Conservation (phyloP, 805 yeast genomes). For the Saccharomycopsis babjevae region DNA sequence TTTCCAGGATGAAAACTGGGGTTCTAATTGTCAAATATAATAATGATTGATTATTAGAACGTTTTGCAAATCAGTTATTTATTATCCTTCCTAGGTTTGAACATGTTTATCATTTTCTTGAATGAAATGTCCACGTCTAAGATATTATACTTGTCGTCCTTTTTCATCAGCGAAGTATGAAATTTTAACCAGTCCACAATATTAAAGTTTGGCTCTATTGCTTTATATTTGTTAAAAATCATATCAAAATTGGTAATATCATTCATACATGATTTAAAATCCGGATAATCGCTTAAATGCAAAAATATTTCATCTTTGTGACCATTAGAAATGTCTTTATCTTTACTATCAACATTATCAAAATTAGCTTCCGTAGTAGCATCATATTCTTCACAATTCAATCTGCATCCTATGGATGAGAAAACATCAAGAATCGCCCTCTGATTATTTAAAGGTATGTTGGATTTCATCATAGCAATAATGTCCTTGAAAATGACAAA, state of each 20-base stretch:
- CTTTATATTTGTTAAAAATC: not conserved
- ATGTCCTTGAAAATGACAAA: not conserved
- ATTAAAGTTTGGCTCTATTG: not conserved
- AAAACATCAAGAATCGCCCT: not conserved
- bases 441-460: not conserved
- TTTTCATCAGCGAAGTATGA: not conserved
- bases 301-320: not conserved
- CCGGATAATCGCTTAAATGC: not conserved
- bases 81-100: not conserved
- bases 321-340: not conserved
- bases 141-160: not conserved
- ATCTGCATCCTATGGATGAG: not conserved
- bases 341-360: not conserved
- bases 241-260: not conserved
- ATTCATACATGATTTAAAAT: not conserved
- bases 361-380: not conserved
- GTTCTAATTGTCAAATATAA: not conserved
- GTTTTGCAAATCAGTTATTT: not conserved
- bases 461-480: not conserved
- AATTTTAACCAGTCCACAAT: not conserved
- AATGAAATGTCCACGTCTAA: not conserved
- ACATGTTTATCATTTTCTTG: not conserved
- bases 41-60: not conserved
- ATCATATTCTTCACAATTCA: not conserved
- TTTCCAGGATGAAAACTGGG: not conserved